Percentiles rank a stretch among this genome's conserved stretches.
Conservation (phyloP, 345 rosid genomes). For the Reutealis trisperma region DNA sequence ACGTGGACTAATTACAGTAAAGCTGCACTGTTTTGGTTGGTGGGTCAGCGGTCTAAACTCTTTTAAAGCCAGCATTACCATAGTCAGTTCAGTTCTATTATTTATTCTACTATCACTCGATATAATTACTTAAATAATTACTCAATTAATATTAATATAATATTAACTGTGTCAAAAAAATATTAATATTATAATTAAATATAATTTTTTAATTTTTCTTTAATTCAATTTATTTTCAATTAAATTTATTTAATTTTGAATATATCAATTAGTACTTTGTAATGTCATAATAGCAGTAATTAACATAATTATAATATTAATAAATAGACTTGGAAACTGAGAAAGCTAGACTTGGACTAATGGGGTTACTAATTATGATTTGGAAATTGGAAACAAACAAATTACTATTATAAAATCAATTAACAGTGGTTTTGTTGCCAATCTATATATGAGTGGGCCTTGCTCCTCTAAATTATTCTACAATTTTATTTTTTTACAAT, state of each 20-base stretch:
- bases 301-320: no score
- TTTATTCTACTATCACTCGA: background rate
- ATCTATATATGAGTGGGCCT: no score
- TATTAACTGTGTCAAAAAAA: no score
- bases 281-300: no score
- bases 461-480: no score
- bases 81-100: conserved; percentile 1
- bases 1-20: background rate
- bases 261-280: no score
- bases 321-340: conserved; percentile 8
- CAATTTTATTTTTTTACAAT: no score
- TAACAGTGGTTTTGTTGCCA: background rate
- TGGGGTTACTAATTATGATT: conserved; percentile 6
- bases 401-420: background rate
- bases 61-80: background rate
- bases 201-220: no score
- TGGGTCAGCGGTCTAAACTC: conserved; percentile 26
- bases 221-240: background rate
- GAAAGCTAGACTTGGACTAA: background rate
- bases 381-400: conserved; percentile 20
- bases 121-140: no score
- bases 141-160: no score
- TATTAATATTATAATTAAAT: no score
- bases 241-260: background rate
- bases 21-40: conserved; percentile 14